phyloP scores from a whole-genome alignment of 2,329 filamentous ascomycete species.

The Blumeria hordei region DNA sequence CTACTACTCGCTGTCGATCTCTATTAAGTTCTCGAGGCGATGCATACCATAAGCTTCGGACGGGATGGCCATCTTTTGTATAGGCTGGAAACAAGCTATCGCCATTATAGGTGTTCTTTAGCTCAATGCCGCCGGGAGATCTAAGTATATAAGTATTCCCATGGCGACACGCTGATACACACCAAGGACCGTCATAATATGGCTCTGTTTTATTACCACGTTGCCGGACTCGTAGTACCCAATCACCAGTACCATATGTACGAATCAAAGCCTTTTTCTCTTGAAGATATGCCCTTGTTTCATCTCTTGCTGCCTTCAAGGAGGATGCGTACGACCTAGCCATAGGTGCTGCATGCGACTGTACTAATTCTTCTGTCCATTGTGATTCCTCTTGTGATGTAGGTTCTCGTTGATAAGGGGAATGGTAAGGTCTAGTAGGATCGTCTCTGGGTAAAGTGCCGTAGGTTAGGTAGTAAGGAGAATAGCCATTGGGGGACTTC shows the following conservation, averaged over 20 bases:
- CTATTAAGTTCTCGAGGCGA: too few species aligned
- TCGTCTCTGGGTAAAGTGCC: background rate
- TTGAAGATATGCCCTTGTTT: constrained; percentile 1
- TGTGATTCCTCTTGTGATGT: background rate
- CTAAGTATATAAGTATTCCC: too few species aligned
- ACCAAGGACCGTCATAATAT: too few species aligned
- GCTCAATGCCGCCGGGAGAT: too few species aligned
- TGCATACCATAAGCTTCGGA: too few species aligned
- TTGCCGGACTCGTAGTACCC: too few species aligned
- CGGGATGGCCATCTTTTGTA: too few species aligned
- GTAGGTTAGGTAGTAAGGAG: background rate
- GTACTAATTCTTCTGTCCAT: background rate
- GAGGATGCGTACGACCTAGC: background rate
- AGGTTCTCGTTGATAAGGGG: constrained; percentile 1
- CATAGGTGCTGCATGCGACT: constrained; percentile 1
- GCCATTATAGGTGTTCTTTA: too few species aligned
- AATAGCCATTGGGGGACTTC: constrained; percentile 2
- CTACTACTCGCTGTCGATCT: too few species aligned
- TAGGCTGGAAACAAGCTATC: too few species aligned
- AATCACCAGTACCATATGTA: background rate
- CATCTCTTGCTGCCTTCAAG: background rate
- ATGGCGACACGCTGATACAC: too few species aligned
- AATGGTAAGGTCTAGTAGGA: background rate
- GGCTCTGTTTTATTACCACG: too few species aligned
- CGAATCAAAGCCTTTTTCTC: background rate